Evolutionary conservation across 129 eudicot genomes (phyloP).

Genomic region (Flaveria sonorensis): DNA sequence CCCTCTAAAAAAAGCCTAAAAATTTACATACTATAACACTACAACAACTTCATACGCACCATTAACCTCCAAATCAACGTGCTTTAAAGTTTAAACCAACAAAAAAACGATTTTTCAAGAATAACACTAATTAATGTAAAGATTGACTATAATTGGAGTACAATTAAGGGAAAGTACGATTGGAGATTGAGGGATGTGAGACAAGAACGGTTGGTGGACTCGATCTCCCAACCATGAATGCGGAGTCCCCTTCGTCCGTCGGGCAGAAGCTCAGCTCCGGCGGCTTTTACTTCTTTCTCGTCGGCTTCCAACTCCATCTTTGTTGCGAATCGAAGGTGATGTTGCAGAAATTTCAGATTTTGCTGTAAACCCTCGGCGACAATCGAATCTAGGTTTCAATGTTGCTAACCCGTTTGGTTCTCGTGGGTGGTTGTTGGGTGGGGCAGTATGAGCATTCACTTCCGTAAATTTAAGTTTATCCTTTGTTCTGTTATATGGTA

Average conservation of each 20-base stretch:
- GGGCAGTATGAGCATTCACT: no score
- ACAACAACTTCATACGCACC: no score
- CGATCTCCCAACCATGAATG: conserved; percentile 93
- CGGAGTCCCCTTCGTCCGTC: conserved; percentile 72
- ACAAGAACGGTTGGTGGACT: conserved; percentile 71
- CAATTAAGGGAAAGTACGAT: conserved; percentile 46
- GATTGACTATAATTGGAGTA: neutral
- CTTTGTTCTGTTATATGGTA: no score
- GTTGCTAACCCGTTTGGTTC: neutral
- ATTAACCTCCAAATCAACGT: neutral
- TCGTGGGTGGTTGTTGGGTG: neutral
- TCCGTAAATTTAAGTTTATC: no score
- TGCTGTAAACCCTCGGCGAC: conserved; percentile 16
- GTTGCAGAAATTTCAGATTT: neutral
- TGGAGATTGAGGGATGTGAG: conserved; percentile 70
- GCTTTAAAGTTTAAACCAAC: neutral
- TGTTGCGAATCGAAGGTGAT: neutral
- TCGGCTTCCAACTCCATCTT: conserved; percentile 66
- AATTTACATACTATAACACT: no score
- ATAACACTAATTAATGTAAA: neutral
- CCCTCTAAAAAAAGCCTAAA: no score
- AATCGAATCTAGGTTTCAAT: conserved; percentile 20
- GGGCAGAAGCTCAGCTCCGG: conserved; percentile 67
- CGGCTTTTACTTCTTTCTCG: conserved; percentile 68
- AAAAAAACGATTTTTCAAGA: neutral